Conservation (phyloP, 768 basidiomycete species). For the Termitomyces sp. region DNA sequence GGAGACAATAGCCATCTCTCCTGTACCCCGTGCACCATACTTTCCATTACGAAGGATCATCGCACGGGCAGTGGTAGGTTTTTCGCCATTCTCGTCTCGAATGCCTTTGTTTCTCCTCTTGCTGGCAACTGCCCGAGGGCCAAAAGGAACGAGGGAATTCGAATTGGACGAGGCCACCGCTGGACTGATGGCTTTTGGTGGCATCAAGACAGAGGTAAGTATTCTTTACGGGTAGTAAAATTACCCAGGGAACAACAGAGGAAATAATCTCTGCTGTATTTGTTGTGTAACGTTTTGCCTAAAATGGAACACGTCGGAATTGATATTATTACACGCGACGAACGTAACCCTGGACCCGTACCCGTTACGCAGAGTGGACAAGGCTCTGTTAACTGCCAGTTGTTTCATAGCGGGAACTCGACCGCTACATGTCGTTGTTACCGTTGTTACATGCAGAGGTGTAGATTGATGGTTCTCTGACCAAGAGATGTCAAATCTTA, state of each 20-base stretch:
- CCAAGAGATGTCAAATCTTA: too few species aligned
- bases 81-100: conserved; percentile 43
- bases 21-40: conserved; percentile 63
- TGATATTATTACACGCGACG: too few species aligned
- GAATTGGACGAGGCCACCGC: conserved; percentile 20
- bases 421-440: too few species aligned
- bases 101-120: conserved; percentile 26
- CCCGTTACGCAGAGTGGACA: too few species aligned
- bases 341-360: too few species aligned
- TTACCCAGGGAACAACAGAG: too few species aligned
- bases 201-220: conserved; percentile 14
- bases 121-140: conserved; percentile 44
- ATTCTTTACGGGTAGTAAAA: background rate
- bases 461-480: too few species aligned
- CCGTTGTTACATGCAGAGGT: too few species aligned
- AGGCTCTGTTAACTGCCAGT: too few species aligned
- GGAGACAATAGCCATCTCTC: conserved; percentile 52
- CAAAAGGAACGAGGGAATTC: conserved; percentile 48
- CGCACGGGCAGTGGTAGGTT: conserved; percentile 66
- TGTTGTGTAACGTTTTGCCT: background rate
- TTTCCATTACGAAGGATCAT: conserved; percentile 72
- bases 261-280: background rate
- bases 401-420: too few species aligned
- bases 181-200: conserved; percentile 15
- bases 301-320: too few species aligned